Evolutionary conservation across 129 eudicot species (phyloP), one percentile per base, ranked within the genome.

Genomic region (Centella asiatica): DNA sequence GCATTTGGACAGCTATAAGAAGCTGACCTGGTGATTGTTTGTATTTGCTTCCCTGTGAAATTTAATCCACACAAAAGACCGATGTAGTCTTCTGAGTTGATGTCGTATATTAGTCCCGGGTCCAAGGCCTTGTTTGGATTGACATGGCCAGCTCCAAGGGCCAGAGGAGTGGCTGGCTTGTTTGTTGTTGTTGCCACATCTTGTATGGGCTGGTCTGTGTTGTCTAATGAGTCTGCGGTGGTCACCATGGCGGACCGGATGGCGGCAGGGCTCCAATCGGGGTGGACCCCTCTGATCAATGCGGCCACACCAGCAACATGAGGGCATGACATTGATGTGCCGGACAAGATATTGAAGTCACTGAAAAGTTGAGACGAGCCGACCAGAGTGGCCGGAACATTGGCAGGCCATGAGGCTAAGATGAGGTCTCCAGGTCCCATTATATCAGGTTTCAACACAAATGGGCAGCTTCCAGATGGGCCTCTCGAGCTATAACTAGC

Each of bases 211-310:
- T 60, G 59, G 1, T 50, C 20, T 0, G 78, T 81, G 54, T 87
- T 83, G 76, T 87, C 95, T 1, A 71, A 33, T 27, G 57, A 64
- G 26, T 81, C 71, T 0, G 92, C 73, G 2, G 95, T 81, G 13
- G 95, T 87, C 86, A 87, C 81, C 92, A 87, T 80, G 28, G 95
- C 83, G 0, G 95, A 87, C 26, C 95, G 88, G 57, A 87, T 83
- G 60, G 84, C 86, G 0, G 88, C 81, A 0, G 95, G 86, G 59
- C 84, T 76, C 95, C 95, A 87, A 1, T 78, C 74, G 1, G 88
- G 93, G 66, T 76, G 78, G 1, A 70, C 84, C 4, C 81, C 86
- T 72, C 69, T 83, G 23, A 87, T 24, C 33, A 87, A 73, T 29
- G 95, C 95, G 2, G 78, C 95, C 42, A 87, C 84, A 13, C 95